Evolutionary conservation across 139 green algal species (phyloP), one percentile per base, ranked within the genome.

Genomic region (Coccomyxa sp.): DNA sequence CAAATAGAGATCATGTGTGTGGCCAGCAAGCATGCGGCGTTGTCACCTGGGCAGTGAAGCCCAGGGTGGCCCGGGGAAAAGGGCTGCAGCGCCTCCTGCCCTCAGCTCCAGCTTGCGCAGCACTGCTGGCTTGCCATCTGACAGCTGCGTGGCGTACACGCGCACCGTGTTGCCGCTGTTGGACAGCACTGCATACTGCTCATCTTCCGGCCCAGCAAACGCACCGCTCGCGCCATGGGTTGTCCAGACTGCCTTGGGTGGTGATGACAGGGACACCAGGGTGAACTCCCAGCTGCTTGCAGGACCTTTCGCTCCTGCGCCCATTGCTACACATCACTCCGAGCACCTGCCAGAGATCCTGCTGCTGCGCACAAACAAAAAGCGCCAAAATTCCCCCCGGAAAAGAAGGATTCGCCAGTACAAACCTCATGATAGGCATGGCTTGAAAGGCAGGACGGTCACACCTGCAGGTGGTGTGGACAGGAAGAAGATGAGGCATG

Each of bases 131-230:
- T 25, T 28, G 30, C 30, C 15, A 32, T 58, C 32, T 9, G 30
- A 63, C 30, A 4, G 16, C 76, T 80, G 27, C 9, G 76, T 51
- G 51, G 78, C 51, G 28, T 74, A 71, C 57, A 82, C 13, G 57
- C n/a, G 23, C 0, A 74, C 57, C 57, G 25, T 30, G 78, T 67
- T 58, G n/a, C 89, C 86, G 27, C 84, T 83, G 59, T 90, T 88
- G 51, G 59, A 79, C 28, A 92, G 79, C 23, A 92, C 81, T 21
- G 76, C 88, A 63, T 87, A 71, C 17, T 84, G 66, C 67, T 90
- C 84, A 38, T 92, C 82, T n/a, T 77, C 32, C 11, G 51, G 66
- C 0, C 89, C 89, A 25, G 85, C 77, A 83, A 92, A 92, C 10
- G 60, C 74, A 16, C 84, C 89, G 60, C 67, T 68, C 13, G 82